Percentiles rank a stretch among this genome's conserved stretches.
Evolutionary conservation across 768 basidiomycete species (phyloP).

Genomic region (Termitomyces sp.): DNA sequence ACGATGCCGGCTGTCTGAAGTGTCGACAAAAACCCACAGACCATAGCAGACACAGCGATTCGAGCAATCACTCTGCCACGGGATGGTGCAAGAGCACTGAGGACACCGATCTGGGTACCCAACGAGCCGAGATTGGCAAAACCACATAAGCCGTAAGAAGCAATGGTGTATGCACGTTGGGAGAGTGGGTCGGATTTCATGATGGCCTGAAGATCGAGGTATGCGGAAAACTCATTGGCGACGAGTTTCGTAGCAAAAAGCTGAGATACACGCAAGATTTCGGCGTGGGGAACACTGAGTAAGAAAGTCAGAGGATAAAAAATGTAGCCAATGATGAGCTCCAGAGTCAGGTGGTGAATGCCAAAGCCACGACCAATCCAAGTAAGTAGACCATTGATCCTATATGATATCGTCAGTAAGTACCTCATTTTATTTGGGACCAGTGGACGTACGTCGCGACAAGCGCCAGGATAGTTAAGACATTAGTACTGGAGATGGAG

Average conservation of each 20-base stretch:
- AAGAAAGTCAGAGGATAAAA: slow-evolving; percentile 88
- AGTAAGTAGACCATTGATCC: slow-evolving; percentile 79
- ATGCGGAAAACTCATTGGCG: slow-evolving; percentile 85
- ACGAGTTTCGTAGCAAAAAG: slow-evolving; percentile 85
- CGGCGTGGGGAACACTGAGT: slow-evolving; percentile 71
- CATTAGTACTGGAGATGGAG: slow-evolving; percentile 55
- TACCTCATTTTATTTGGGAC: not conserved
- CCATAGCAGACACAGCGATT: too few species aligned
- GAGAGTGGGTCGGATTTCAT: slow-evolving; percentile 52
- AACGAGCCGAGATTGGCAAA: slow-evolving; percentile 86
- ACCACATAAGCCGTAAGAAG: slow-evolving; percentile 85
- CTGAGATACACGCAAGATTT: slow-evolving; percentile 78
- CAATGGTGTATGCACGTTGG: slow-evolving; percentile 74
- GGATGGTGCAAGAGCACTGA: slow-evolving; percentile 43
- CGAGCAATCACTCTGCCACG: too few species aligned
- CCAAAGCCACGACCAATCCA: slow-evolving; percentile 89
- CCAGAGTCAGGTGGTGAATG: slow-evolving; percentile 76
- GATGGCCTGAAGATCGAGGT: slow-evolving; percentile 53
- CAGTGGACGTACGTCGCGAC: slow-evolving; percentile 48
- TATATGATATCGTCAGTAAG: not conserved
- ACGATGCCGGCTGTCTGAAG: too few species aligned
- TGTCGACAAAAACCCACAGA: too few species aligned
- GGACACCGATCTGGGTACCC: slow-evolving; percentile 72
- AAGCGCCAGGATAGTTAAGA: slow-evolving; percentile 80
- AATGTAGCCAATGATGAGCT: slow-evolving; percentile 82